phyloP scores from a whole-genome alignment of 768 basidiomycete species.

The Xerocomellus chrysenteron region DNA sequence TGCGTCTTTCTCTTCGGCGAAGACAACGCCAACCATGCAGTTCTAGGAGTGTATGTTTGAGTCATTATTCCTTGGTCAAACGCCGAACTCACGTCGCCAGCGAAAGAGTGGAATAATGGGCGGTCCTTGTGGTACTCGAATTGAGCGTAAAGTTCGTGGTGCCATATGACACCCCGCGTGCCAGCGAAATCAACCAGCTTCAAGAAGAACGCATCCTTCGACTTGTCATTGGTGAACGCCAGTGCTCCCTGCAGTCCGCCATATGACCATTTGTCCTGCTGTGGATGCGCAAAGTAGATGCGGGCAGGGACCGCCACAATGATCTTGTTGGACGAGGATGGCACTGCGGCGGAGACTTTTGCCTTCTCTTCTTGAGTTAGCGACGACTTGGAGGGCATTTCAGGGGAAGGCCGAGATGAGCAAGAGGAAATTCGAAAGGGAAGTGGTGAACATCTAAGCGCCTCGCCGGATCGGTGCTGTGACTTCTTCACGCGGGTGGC shows the following conservation, averaged over 20 bases:
- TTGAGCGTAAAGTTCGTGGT: conserved; percentile 84
- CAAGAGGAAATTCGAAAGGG: background rate
- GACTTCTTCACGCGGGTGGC: conserved; percentile 6
- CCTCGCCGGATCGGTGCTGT: background rate
- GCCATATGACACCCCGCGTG: conserved; percentile 88
- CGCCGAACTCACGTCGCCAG: conserved; percentile 76
- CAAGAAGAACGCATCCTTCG: conserved; percentile 57
- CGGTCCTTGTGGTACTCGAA: conserved; percentile 83
- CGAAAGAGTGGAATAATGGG: conserved; percentile 89
- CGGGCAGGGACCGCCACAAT: conserved; percentile 77
- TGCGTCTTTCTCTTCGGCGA: conserved; percentile 84
- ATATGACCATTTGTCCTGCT: conserved; percentile 79
- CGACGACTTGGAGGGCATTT: conserved; percentile 75
- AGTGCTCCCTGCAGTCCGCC: conserved; percentile 86
- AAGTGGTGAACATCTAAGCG: conserved; percentile 2
- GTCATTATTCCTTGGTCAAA: background rate
- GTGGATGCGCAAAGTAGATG: conserved; percentile 86
- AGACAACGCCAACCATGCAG: conserved; percentile 90
- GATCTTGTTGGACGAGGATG: conserved; percentile 66
- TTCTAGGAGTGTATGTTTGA: conserved; percentile 45
- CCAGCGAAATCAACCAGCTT: conserved; percentile 83
- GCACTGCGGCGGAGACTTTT: conserved; percentile 65
- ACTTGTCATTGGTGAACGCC: conserved; percentile 63
- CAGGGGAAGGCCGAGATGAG: background rate
- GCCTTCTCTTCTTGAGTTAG: conserved; percentile 74